Evolutionary conservation across 208 protist genomes (phyloP), one percentile per base, ranked within the genome.

Genomic region (Vickermania spadyakhi): DNA sequence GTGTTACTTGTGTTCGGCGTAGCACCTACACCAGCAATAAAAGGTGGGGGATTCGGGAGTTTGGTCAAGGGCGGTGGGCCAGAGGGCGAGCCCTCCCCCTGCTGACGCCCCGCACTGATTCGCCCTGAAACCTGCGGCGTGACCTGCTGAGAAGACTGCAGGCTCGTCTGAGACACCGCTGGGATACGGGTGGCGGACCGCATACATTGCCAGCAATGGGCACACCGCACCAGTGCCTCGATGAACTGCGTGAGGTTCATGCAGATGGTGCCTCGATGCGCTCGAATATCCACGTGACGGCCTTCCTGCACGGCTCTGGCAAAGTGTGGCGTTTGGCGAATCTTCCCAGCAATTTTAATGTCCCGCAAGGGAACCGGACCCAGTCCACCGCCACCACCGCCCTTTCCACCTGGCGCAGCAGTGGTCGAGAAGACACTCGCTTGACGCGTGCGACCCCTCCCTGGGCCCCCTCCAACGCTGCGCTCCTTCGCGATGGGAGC

Each of bases 151-250:
- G 5, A 26, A 11, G 21, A 7, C 25, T 18, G 51, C 21, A 28
- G 13, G 11, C n/a, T 13, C 54, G 45, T 42, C 56, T 73, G 54
- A 30, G n/a, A 18, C 0, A 13, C 4, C 49, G 52, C 28, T 29
- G 64, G n/a, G 64, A 58, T 1, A 51, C 28, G 4, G 5, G 21
- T 30, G 41, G 68, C 45, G 7, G 2, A 26, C 42, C 51, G 56
- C 29, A 77, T 57, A 14, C 70, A 72, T 64, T 86, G 75, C 84
- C 84, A 91, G 58, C 61, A 67, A 31, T 86, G 80, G 3, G 81
- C 84, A 25, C 82, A 79, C 4, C 80, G 80, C 0, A 91, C 65
- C 2, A 91, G 27, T 7, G 79, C 68, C 59, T 91, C 82, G 14
- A 78, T 63, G 49, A 91, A 91, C 69, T 86, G 78, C 2, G 74